Evolutionary conservation across 225 moss, liverwort and hornwort species (phyloP), one percentile per base, ranked within the genome.

Genomic region (Physcomitrellopsis africana): DNA sequence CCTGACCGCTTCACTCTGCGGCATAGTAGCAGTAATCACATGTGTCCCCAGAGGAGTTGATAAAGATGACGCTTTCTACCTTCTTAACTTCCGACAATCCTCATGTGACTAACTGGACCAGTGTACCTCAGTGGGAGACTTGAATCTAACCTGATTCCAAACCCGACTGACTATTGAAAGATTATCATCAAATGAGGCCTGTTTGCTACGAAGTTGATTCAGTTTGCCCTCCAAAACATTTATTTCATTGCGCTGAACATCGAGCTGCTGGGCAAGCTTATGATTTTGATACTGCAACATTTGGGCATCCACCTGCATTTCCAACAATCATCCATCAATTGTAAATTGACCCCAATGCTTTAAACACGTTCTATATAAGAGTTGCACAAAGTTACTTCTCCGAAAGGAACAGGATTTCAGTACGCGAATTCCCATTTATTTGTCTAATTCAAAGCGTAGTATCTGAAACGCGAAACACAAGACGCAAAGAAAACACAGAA

Each of bases 221-320:
- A 83, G 85, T 69, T 83, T 87, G 51, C 77, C 63, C 85, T 87
- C 85, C 67, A 92, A 72, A 48, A 81, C 84, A 80, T 81, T 84
- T 19, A 89, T 89, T 80, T 89, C 89, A 20, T 74, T 80, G 57
- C 86, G 86, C 59, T 86, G 89, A 5, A 92, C 91, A 67, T 89
- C 89, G 60, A 92, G 78, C 83, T 92, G 89, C 59, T 89, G 89
- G 41, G 86, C 81, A 63, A 92, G 76, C 68, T 92, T 89, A 15
- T 85, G 83, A 58, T 89, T 92, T 62, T 89, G 91, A 77, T 75
- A 92, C 48, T 92, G 91, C 71, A 92, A 76, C 72, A 89, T 86
- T 80, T 77, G 79, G 17, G 91, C 79, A 81, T 92, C 89, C 62
- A 92, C 81, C 91, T 92, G 86, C 72, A 45, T 60, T 24, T 14